Evolutionary conservation across 208 protist species (phyloP), one percentile per base, ranked within the genome.

Genomic region (Leishmania gerbilli): DNA sequence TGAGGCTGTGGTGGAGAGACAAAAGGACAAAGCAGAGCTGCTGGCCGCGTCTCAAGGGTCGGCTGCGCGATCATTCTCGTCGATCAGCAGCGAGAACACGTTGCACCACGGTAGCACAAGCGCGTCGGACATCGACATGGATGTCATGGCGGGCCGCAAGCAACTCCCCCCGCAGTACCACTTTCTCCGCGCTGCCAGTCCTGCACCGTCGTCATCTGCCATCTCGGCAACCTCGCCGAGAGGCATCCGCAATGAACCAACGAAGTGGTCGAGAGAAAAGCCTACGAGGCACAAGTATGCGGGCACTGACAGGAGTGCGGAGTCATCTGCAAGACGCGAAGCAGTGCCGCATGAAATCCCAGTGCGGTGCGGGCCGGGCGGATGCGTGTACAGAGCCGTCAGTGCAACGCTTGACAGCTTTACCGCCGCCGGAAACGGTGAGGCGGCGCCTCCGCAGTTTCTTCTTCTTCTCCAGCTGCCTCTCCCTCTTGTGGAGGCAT

Each of bases 111-210:
- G 53, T 49, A 87, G 80, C 80, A 83, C 79, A 1, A 87, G 68
- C 79, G 64, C 85, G 80, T 76, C 83, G 51, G 83, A 87, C 17
- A 87, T 85, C 60, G 75, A 83, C 53, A 79, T 81, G 84, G 69
- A 82, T 31, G 56, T 86, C 2, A 58, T 86, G 8, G 56, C 82
- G 0, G 82, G 82, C 58, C 71, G 82, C 9, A 86, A 86, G 64
- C 47, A 49, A 24, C 53, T 79, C 9, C 82, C 81, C 13, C 60
- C 49, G 51, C 55, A 58, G 71, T 67, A 79, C 34, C 71, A 55
- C 53, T 65, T 72, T 74, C 51, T 53, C 17, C 76, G 49, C 9
- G 31, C 49, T 1, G 45, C 31, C 34, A 74, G 64, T 8, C 58
- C 42, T 24, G 9, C 77, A 4, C 47, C 42, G 17, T 11, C 64